Base-by-base conservation (phyloP, 352 stramenopile genomes). In the Globisporangium mamillatum region DNA sequence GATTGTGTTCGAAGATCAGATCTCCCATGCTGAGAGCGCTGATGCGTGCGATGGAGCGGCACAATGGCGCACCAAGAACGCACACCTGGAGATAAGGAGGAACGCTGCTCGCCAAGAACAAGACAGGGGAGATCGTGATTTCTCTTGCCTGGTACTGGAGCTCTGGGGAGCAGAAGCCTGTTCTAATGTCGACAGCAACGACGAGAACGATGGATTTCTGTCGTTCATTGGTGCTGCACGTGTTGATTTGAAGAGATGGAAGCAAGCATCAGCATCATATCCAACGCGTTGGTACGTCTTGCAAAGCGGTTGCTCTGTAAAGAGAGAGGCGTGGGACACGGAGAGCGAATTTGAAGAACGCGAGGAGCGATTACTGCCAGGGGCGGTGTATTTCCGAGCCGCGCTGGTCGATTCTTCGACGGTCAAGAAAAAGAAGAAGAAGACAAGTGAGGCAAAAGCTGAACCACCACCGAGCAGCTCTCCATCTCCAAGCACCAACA, bases 221-320 rank as follows among this genome's bases (percentile, higher is more conserved):
- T 63, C 66, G 36, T 60, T 67, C n/a, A 25, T 62, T 14, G 66
- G 66, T 1, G 14, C 34, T 20, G 60, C 54, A 18, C 6, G 25
- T 22, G 41, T 67, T 3, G 66, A 67, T 62, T 14, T 63, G 4
- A 24, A n/a, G 7, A 22, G 25, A 2, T 71, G 66, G 66, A 24
- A 20, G 27, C 27, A 25, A 44, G 18, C 27, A 6, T 16, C 14
- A 12, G 4, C 8, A 9, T 1, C 3, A 6, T 9, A 14, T 20
- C 9, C 22, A 55, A 34, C 20, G 9, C 67, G 67, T 6, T 73
- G 67, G 67, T 73, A 73, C 12, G 4, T 5, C 20, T 24, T 69
- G n/a, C 22, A 48, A 36, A 18, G 34, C 16, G 32, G 4, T 27
- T 55, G 20, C 10, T 46, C 7, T 1, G 9, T 10, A 10, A 16